Percentiles rank a stretch among this genome's conserved stretches.
Conservation (phyloP, 805 yeast genomes). For the Pichia heedii region DNA sequence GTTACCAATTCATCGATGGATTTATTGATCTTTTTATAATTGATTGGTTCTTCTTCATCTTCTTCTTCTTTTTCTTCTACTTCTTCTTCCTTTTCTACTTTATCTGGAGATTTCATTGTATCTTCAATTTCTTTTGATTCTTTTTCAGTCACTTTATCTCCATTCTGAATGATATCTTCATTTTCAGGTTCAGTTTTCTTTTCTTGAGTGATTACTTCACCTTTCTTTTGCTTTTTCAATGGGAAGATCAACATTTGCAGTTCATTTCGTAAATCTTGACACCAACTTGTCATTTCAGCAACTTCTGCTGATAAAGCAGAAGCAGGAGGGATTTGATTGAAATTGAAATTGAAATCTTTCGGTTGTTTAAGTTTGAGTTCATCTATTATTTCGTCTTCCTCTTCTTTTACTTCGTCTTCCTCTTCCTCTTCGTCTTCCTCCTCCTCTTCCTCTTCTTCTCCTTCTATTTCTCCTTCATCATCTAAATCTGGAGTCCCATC, state of each 20-base stretch:
- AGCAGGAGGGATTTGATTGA: slow-evolving; percentile 16
- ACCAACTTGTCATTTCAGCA: slow-evolving; percentile 14
- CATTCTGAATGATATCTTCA: too few relatives aligned
- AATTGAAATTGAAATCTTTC: slow-evolving; percentile 16
- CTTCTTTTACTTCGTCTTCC: neutral
- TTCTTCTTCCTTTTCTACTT: neutral
- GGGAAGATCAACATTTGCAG: slow-evolving; percentile 21
- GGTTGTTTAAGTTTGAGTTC: slow-evolving; percentile 17
- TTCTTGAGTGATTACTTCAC: neutral
- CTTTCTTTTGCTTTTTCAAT: slow-evolving; percentile 2
- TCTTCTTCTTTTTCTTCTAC: neutral
- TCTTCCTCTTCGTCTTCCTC: slow-evolving; percentile 3
- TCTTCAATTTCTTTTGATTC: too few relatives aligned
- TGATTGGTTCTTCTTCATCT: slow-evolving; percentile 9
- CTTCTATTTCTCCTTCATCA: slow-evolving; percentile 7
- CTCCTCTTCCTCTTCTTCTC: neutral
- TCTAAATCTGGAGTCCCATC: slow-evolving; percentile 8
- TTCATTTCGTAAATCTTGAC: slow-evolving; percentile 17
- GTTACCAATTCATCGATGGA: slow-evolving; percentile 18
- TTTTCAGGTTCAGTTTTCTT: slow-evolving; percentile 1
- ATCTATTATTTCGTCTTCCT: slow-evolving; percentile 12
- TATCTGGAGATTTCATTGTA: neutral
- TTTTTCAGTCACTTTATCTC: too few relatives aligned
- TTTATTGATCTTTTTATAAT: slow-evolving; percentile 16
- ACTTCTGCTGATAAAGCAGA: slow-evolving; percentile 17